Evolutionary conservation across 1,139 yeast genomes (phyloP).

Genomic region (Pichia sorboxylosa): DNA sequence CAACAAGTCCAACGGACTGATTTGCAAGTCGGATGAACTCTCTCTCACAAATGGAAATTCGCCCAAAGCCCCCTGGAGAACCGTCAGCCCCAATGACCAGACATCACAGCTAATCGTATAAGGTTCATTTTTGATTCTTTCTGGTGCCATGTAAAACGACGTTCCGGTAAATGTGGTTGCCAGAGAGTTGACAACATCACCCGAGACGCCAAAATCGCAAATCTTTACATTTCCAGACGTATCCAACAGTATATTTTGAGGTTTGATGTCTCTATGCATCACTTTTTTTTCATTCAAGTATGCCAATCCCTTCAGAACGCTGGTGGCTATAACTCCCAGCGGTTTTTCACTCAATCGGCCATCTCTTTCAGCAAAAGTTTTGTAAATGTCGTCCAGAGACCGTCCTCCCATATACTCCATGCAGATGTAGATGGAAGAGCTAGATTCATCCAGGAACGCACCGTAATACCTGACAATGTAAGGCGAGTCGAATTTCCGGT

Average conservation of each 20-base stretch:
- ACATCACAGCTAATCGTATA: conserved; percentile 91
- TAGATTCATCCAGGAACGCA: conserved; percentile 67
- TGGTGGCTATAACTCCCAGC: conserved; percentile 77
- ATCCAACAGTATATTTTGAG: conserved; percentile 78
- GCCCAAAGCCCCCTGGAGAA: conserved; percentile 86
- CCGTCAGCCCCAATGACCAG: conserved; percentile 88
- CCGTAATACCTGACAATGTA: conserved; percentile 89
- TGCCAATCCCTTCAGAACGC: conserved; percentile 72
- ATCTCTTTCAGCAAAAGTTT: conserved; percentile 46
- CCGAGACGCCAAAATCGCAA: conserved; percentile 98
- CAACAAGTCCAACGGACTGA: conserved; percentile 76
- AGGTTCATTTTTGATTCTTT: conserved; percentile 87
- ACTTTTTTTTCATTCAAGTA: conserved; percentile 80
- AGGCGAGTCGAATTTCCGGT: conserved; percentile 68
- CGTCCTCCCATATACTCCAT: conserved; percentile 97
- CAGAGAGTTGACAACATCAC: conserved; percentile 87
- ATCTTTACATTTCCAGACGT: conserved; percentile 70
- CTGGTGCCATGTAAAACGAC: conserved; percentile 97
- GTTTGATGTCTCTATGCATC: conserved; percentile 89
- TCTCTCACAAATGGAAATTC: conserved; percentile 52
- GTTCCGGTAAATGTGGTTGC: conserved; percentile 97
- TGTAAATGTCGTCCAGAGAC: conserved; percentile 84
- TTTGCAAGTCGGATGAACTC: conserved; percentile 25
- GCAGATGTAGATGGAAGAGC: conserved; percentile 73
- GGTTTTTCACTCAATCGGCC: conserved; percentile 90